Base-by-base conservation (phyloP, 2,329 filamentous ascomycete genomes). In the Ceratocystis variospora region DNA sequence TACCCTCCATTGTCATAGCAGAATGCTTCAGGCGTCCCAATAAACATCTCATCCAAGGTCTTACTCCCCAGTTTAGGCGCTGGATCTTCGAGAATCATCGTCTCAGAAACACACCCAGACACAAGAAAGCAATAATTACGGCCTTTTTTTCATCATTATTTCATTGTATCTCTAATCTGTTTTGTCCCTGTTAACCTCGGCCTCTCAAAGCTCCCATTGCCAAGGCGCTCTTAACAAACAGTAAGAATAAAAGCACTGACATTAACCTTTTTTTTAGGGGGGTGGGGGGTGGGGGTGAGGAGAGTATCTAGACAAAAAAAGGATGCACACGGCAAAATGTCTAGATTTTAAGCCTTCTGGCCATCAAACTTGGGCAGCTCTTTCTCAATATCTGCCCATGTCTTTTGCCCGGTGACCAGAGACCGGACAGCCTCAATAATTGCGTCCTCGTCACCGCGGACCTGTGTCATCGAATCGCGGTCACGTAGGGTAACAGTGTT, bases 361-460 rank as follows among this genome's bases (percentile, higher is more conserved):
- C 86, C 83, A 76, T 92, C 87, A 75, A 96, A 97, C 69, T 86
- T 85, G 33, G 93, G 93, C 71, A 97, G 79, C 73, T 91, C 86
- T 69, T 82, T 81, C 75, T 87, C 81, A 46, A 96, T 80, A 73
- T 96, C 87, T 69, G 77, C 75, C 84, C 84, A 87, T 28, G 76
- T 76, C 78, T 86, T 86, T 71, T 71, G 75, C 61, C 70, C 70
- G 28, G 69, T 67, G 41, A 71, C 69, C 19, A 71, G 61, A 68
- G 80, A 80, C 73, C 81, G 80, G 69, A 90, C 80, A 28, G 89
- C 88, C 63, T 81, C 80, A 68, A 90, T 76, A 69, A 96, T 88
- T 71, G 87, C 85, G 22, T 89, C 86, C 73, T 91, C 82, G 67
- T 82, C 83, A 5, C 87, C 87, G 67, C 90, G 85, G 63, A 96